A percentile compares a stretch with the other conserved stretches of the same genome.
Conservation (phyloP, 352 stramenopile species). For the Elongisporangium anandrum region DNA sequence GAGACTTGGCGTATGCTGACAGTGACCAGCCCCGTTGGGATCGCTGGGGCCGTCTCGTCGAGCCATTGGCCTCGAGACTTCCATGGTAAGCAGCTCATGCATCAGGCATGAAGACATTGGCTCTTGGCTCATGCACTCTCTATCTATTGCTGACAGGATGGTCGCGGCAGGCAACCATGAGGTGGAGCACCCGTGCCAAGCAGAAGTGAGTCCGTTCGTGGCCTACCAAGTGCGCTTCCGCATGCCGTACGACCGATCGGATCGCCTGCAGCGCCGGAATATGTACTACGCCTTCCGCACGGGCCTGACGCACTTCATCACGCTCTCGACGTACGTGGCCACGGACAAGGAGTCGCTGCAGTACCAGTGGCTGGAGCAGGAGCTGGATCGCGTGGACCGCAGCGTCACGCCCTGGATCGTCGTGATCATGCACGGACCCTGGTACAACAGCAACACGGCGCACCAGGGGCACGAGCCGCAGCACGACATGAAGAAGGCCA, state of each 20-base stretch:
- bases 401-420: slow-evolving; percentile 88
- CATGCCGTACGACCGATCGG: slow-evolving; percentile 74
- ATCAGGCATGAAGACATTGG: neutral
- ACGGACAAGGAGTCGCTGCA: slow-evolving; percentile 77
- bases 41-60: slow-evolving; percentile 82
- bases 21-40: slow-evolving; percentile 86
- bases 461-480: slow-evolving; percentile 85
- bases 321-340: slow-evolving; percentile 89
- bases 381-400: slow-evolving; percentile 85
- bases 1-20: slow-evolving; percentile 90
- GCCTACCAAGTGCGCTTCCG: slow-evolving; percentile 85
- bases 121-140: slow-evolving; percentile 3
- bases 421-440: slow-evolving; percentile 90
- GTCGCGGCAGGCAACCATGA: slow-evolving; percentile 86
- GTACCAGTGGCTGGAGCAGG: slow-evolving; percentile 85
- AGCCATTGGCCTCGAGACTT: slow-evolving; percentile 63
- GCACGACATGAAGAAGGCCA: slow-evolving; percentile 70
- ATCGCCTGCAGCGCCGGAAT: slow-evolving; percentile 62
- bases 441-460: slow-evolving; percentile 92
- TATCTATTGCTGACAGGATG: slow-evolving; percentile 33
- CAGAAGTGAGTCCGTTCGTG: slow-evolving; percentile 61
- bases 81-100: slow-evolving; percentile 27
- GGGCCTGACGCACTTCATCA: slow-evolving; percentile 84
- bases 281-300: slow-evolving; percentile 91
- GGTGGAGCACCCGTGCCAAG: slow-evolving; percentile 64